phyloP scores from a whole-genome alignment of 2,329 filamentous ascomycete genomes.

The Fusarium nurragi region DNA sequence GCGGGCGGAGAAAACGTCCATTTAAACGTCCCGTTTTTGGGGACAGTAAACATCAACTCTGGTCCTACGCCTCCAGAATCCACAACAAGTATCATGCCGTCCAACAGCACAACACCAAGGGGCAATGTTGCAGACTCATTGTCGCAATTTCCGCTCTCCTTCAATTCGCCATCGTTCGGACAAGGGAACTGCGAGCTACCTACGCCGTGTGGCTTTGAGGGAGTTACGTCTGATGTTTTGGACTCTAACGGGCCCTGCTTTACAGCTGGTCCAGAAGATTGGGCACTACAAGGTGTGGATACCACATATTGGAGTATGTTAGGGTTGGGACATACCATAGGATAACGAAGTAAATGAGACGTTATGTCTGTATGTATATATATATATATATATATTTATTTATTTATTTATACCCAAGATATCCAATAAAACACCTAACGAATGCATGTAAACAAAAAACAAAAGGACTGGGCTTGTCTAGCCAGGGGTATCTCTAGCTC shows the following conservation, averaged over 20 bases:
- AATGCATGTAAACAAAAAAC: constrained; percentile 24
- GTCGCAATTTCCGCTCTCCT: constrained; percentile 15
- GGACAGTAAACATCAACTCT: constrained; percentile 56
- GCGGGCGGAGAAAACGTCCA: constrained; percentile 42
- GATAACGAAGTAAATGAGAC: not conserved
- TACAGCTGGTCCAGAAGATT: constrained; percentile 49
- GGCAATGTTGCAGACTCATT: constrained; percentile 7
- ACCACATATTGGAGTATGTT: constrained; percentile 50
- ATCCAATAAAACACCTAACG: constrained; percentile 25
- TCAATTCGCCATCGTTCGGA: constrained; percentile 16
- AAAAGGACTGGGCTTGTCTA: constrained; percentile 35
- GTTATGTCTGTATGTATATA: constrained; percentile 15
- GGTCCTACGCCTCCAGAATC: constrained; percentile 28
- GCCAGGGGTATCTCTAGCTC: constrained; percentile 45
- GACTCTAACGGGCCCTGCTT: constrained; percentile 39
- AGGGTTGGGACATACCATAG: constrained; percentile 37
- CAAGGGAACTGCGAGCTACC: constrained; percentile 11
- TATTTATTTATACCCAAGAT: constrained; percentile 33
- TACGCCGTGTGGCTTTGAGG: constrained; percentile 11
- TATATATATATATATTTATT: constrained; percentile 33
- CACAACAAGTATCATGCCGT: constrained; percentile 18
- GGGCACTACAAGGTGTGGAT: constrained; percentile 55
- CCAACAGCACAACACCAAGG: constrained; percentile 23
- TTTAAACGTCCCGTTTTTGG: constrained; percentile 58
- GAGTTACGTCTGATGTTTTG: constrained; percentile 19